These are phyloP conservation scores for Paraphaeosphaeria minitans DNA, from an alignment of 2,329 filamentous ascomycete species.

Conservation along the genomic window DNA sequence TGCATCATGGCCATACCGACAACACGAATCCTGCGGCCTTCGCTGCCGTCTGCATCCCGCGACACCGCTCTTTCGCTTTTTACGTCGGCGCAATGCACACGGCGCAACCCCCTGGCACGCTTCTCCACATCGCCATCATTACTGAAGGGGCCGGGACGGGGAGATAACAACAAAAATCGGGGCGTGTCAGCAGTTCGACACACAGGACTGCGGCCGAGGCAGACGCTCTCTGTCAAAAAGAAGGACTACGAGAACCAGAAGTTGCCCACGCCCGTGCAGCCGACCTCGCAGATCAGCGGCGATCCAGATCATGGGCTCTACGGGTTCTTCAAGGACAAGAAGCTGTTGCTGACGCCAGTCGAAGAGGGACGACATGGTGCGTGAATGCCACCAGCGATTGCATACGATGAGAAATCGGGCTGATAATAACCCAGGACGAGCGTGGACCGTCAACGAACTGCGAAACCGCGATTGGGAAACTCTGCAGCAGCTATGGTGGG, in stretches of 20 bases:
- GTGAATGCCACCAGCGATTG: background rate
- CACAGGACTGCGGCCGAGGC: constrained; percentile 68
- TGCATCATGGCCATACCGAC: constrained; percentile 38
- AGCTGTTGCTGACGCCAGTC: constrained; percentile 72
- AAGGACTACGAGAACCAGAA: constrained; percentile 52
- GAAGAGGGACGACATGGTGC: constrained; percentile 72
- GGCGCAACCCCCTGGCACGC: constrained; percentile 51
- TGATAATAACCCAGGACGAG: constrained; percentile 60
- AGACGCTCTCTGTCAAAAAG: constrained; percentile 74
- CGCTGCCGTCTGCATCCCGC: constrained; percentile 20
- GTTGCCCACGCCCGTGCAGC: constrained; percentile 73
- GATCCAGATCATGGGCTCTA: constrained; percentile 86
- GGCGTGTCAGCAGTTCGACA: constrained; percentile 81
- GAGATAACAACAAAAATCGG: constrained; percentile 79
- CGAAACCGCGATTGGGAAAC: constrained; percentile 92
- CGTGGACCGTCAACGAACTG: constrained; percentile 85
- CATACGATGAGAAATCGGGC: background rate
- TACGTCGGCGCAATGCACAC: constrained; percentile 28
- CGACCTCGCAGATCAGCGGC: constrained; percentile 62
- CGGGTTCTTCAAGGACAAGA: constrained; percentile 80
- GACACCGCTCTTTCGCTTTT: constrained; percentile 36
- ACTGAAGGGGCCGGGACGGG: constrained; percentile 48
- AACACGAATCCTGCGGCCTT: constrained; percentile 33
- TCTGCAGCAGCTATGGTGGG: constrained; percentile 91
- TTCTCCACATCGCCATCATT: constrained; percentile 59